A percentile compares a stretch with the other conserved stretches of the same genome.
phyloP scores from a whole-genome alignment of 164 flowering plant species.

The Vitis labrusca region DNA sequence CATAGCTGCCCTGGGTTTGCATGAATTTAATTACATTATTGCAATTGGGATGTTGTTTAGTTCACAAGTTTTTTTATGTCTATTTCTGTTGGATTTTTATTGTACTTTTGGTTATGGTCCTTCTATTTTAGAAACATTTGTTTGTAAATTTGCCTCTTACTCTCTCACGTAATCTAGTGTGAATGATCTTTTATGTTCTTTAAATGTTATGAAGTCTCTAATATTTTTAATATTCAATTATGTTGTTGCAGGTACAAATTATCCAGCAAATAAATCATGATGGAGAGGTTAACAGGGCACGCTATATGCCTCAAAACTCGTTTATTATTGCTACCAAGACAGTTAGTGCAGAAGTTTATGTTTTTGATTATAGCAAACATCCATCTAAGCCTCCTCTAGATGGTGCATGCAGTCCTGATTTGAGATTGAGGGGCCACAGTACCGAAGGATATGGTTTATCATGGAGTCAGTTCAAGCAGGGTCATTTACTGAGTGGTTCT shows the following conservation, averaged over 20 bases:
- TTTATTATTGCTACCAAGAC: slow-evolving; percentile 95
- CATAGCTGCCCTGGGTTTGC: too few species aligned
- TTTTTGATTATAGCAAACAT: slow-evolving; percentile 92
- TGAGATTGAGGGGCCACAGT: slow-evolving; percentile 89
- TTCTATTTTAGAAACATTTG: too few species aligned
- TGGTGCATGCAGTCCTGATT: slow-evolving; percentile 85
- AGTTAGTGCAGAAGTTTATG: slow-evolving; percentile 86
- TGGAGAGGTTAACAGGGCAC: slow-evolving; percentile 97
- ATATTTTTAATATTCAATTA: neutral
- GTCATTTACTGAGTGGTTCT: slow-evolving; percentile 91
- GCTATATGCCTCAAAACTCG: slow-evolving; percentile 94
- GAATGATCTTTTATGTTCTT: too few species aligned
- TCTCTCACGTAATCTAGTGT: too few species aligned
- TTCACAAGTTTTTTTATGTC: too few species aligned
- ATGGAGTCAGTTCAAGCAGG: slow-evolving; percentile 90
- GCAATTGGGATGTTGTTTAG: too few species aligned
- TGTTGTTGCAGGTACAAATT: slow-evolving; percentile 74
- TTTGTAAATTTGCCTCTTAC: too few species aligned
- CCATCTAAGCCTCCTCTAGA: slow-evolving; percentile 85
- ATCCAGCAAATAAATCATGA: slow-evolving; percentile 93
- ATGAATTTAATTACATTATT: too few species aligned
- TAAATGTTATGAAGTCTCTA: too few species aligned
- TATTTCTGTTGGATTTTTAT: too few species aligned
- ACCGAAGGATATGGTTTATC: slow-evolving; percentile 97
- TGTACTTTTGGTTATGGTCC: too few species aligned